A percentile compares a stretch with the other conserved stretches of the same genome.
phyloP scores from a whole-genome alignment of 73 alveolate genomes.

The Paramecium biaurelia region DNA sequence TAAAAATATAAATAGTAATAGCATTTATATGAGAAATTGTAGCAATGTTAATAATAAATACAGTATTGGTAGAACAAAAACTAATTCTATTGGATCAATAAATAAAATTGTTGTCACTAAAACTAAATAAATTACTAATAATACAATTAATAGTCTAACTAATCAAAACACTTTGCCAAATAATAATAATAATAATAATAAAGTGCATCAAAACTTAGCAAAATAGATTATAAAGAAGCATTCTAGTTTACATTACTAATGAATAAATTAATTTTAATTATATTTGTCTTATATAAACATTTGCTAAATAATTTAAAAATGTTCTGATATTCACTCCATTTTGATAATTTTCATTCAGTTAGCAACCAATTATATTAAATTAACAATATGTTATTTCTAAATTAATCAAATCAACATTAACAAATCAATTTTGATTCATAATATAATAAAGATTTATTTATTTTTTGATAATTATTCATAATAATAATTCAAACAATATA shows the following conservation, averaged over 20 bases:
- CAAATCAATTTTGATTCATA: not conserved
- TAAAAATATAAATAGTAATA: not conserved
- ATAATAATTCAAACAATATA: not conserved
- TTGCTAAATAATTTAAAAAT: not conserved
- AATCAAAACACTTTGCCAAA: not conserved
- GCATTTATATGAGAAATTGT: not conserved
- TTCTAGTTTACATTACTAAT: slow-evolving; percentile 49
- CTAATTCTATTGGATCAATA: slow-evolving; percentile 21
- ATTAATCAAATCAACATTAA: not conserved
- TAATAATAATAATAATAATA: not conserved
- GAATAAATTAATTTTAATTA: not conserved
- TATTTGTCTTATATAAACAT: not conserved
- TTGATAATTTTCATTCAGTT: not conserved
- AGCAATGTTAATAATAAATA: not conserved
- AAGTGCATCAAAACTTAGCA: not conserved
- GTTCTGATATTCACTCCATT: not conserved
- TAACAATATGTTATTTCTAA: not conserved
- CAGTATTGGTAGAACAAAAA: not conserved
- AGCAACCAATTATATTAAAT: not conserved
- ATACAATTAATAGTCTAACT: not conserved
- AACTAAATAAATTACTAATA: not conserved
- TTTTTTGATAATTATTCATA: too few relatives aligned
- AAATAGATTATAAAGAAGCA: slow-evolving; percentile 5
- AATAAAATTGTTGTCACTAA: not conserved
- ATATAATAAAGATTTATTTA: too few relatives aligned